Conservation (phyloP, 23 red algal species). For the Chondrus crispus region DNA sequence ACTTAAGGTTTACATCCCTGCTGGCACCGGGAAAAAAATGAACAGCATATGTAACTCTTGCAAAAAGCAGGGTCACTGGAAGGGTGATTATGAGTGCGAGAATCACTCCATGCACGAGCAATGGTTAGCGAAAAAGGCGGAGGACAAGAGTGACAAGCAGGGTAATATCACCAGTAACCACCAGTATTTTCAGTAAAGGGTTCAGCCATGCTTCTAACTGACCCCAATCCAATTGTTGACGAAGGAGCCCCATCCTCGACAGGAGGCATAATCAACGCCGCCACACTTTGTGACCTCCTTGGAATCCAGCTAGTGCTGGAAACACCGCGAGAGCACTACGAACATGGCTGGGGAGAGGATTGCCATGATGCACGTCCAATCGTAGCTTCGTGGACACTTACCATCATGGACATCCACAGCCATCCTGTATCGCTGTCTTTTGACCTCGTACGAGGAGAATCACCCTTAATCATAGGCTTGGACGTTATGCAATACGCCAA, state of each 20-base stretch:
- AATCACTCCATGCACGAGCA: too few species aligned
- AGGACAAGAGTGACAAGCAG: too few species aligned
- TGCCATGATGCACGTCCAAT: not conserved
- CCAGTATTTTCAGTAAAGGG: conserved; percentile 21
- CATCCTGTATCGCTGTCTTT: not conserved
- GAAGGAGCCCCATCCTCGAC: conserved; percentile 11
- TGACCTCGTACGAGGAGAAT: conserved; percentile 8
- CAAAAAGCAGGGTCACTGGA: not conserved
- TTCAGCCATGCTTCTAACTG: not conserved
- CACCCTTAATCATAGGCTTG: not conserved
- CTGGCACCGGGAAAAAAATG: not conserved
- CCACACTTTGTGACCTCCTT: conserved; percentile 8
- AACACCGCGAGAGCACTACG: not conserved
- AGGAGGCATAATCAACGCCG: not conserved
- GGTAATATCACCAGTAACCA: too few species aligned
- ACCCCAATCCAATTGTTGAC: conserved; percentile 19
- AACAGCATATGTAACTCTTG: not conserved
- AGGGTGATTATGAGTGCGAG: too few species aligned
- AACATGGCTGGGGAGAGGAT: not conserved
- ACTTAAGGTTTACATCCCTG: not conserved
- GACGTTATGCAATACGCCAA: not conserved
- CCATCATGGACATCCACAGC: not conserved
- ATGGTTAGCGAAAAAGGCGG: too few species aligned
- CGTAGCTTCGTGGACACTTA: not conserved
- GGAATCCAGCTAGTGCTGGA: conserved; percentile 6